These are phyloP conservation scores for Tetraselmis chui DNA, from an alignment of 139 green algal genomes.

Conservation along the genomic window DNA sequence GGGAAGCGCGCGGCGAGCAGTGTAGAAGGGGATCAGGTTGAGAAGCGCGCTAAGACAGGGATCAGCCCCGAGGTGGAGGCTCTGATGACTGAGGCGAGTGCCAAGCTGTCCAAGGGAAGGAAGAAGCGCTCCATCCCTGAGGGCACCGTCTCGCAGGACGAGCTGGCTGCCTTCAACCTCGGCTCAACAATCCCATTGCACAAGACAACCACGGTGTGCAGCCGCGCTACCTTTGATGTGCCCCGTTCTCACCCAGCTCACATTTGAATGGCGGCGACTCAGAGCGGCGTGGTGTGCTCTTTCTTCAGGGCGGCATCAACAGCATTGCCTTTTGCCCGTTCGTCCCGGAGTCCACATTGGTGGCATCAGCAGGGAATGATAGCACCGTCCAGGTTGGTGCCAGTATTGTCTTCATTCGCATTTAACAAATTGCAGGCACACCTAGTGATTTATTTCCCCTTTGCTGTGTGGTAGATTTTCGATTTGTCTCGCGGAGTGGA, in stretches of 20 bases:
- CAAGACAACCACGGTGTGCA: constrained; percentile 61
- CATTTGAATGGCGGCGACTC: too few species aligned
- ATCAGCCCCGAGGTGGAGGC: constrained; percentile 34
- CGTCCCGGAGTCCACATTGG: constrained; percentile 15
- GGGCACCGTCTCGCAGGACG: constrained; percentile 29
- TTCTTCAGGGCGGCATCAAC: constrained; percentile 6
- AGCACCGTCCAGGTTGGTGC: constrained; percentile 46
- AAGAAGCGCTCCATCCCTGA: constrained; percentile 72
- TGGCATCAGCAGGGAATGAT: constrained; percentile 70
- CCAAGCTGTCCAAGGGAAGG: constrained; percentile 57
- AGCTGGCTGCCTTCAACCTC: constrained; percentile 51
- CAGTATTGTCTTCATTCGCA: too few species aligned
- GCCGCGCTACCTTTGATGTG: neutral
- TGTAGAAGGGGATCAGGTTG: constrained; percentile 8
- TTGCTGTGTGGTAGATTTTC: too few species aligned
- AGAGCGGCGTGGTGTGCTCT: too few species aligned
- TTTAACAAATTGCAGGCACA: too few species aligned
- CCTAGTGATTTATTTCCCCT: too few species aligned
- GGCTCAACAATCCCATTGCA: constrained; percentile 69
- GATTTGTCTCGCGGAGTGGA: constrained; percentile 25
- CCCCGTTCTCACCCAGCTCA: too few species aligned
- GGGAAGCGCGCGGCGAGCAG: constrained; percentile 37
- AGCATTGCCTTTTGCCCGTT: neutral
- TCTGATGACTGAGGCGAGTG: constrained; percentile 23
- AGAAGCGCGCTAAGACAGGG: constrained; percentile 21